Conservation (phyloP, 2,329 filamentous ascomycete genomes). For the Amylocarpus encephaloides region DNA sequence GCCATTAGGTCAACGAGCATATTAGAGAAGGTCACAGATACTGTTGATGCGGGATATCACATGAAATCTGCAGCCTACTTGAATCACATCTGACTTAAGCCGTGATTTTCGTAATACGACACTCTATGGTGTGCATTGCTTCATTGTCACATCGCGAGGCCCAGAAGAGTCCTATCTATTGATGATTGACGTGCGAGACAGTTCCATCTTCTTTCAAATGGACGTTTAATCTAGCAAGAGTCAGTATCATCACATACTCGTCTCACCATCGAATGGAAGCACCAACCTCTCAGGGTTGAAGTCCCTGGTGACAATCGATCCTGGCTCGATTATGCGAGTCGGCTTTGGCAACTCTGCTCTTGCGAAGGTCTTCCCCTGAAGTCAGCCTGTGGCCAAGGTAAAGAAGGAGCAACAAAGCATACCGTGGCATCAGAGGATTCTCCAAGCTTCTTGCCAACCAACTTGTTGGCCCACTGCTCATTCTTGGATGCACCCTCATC, state of each 20-base stretch:
- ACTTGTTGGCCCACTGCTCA: slow-evolving; percentile 54
- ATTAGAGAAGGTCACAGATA: no score
- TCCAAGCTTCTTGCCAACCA: slow-evolving; percentile 57
- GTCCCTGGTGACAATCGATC: slow-evolving; percentile 53
- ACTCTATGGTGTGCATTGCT: no score
- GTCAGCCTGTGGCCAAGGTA: neutral
- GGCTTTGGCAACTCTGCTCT: slow-evolving; percentile 52
- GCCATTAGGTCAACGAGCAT: no score
- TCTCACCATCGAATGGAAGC: neutral
- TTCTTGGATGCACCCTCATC: slow-evolving; percentile 34
- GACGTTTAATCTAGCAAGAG: slow-evolving; percentile 46
- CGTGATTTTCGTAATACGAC: no score
- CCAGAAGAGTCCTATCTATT: slow-evolving; percentile 15
- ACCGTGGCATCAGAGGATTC: slow-evolving; percentile 50
- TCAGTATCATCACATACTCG: slow-evolving; percentile 1
- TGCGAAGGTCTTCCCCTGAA: slow-evolving; percentile 46
- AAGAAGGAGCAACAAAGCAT: slow-evolving; percentile 20
- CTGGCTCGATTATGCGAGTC: slow-evolving; percentile 51
- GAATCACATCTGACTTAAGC: no score
- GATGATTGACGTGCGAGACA: slow-evolving; percentile 51
- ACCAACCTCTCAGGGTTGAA: slow-evolving; percentile 34
- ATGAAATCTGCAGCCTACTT: no score
- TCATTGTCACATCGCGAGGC: no score
- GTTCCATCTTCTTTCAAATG: slow-evolving; percentile 54
- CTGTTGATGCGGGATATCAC: no score